Base-by-base conservation (phyloP, 352 stramenopile species). In the Phytophthora brassicae region DNA sequence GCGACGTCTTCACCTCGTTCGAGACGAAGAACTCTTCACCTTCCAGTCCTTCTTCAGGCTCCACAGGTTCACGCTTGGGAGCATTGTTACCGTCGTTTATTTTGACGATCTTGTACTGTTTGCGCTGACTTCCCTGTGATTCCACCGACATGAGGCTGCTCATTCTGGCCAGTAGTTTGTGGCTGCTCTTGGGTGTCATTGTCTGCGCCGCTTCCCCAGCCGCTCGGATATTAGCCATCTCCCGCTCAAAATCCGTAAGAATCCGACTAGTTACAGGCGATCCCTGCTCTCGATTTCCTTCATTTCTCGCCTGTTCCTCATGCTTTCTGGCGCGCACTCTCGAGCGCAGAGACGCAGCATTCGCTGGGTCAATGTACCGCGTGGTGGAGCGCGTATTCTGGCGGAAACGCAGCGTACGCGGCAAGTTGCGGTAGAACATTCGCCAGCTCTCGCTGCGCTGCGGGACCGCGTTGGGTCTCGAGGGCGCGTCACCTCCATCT, bases 1-100 rank as follows among this genome's bases (percentile, higher is more conserved):
- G 76, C 14, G 83, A 91, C 38, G 88, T 96, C 57, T 79, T 86
- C 52, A 96, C 79, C 57, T 92, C 84, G 67, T 95, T 95, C 2
- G 77, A 84, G 8, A 78, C 67, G 33, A 90, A 93, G 24, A 74
- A 62, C 17, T 74, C 61, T 35, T 85, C 75, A 14, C n/a, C 59
- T 22, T 66, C 63, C 7, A 4, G 28, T 2, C 33, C 62, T 8
- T 61, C 53, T 14, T 60, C 60, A 16, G 51, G 58, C 12, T 14
- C 42, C 33, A 57, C 26, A 0, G 57, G 55, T 6, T 68, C 68
- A 1, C 38, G 57, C 17, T 72, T 68, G 0, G 72, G 59, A 0
- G 52, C 56, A 41, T 75, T 80, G n/a, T 59, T 62, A 4, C 76
- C 77, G 29, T 77, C 76, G 39, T 92, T 90, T 52, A 92, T 86